Percentiles rank a stretch among this genome's conserved stretches.
These are phyloP conservation scores for Claviceps lovelessii DNA, from an alignment of 2,329 filamentous ascomycete species.

Conservation along the genomic window DNA sequence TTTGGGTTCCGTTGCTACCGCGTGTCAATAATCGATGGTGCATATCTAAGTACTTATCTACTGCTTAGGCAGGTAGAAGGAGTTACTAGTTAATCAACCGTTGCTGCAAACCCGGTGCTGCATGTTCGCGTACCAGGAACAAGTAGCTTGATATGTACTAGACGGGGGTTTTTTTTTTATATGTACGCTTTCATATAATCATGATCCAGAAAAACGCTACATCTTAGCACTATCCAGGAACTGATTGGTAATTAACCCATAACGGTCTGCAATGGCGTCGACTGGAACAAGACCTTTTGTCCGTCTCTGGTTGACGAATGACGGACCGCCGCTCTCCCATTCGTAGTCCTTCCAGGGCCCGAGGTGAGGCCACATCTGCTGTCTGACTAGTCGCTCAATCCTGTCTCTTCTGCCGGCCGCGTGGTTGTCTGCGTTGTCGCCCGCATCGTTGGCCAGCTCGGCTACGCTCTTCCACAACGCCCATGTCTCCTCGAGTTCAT, in stretches of 20 bases:
- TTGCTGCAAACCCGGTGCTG: no score
- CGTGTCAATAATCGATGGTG: no score
- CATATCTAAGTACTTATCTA: no score
- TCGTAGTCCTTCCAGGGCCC: slow-evolving; percentile 48
- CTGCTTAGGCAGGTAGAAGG: no score
- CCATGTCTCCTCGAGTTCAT: slow-evolving; percentile 50
- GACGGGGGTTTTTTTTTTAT: not conserved
- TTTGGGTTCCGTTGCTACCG: no score
- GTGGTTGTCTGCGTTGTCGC: slow-evolving; percentile 18
- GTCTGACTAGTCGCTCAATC: slow-evolving; percentile 21
- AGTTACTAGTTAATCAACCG: no score
- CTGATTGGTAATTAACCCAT: slow-evolving; percentile 14
- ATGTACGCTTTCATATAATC: not conserved
- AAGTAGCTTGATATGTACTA: no score
- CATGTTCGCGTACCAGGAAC: no score
- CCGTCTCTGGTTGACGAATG: slow-evolving; percentile 25
- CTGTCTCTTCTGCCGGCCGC: slow-evolving; percentile 17
- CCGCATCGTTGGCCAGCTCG: slow-evolving; percentile 25
- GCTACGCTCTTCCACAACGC: slow-evolving; percentile 40
- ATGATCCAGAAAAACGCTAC: not conserved
- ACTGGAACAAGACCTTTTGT: slow-evolving; percentile 17
- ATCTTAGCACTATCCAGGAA: slow-evolving; percentile 14
- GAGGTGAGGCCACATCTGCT: slow-evolving; percentile 40
- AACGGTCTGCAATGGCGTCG: slow-evolving; percentile 15
- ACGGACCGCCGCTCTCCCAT: slow-evolving; percentile 45